Base-by-base conservation (phyloP, 805 yeast species). In the Starmerella vaccinii region DNA sequence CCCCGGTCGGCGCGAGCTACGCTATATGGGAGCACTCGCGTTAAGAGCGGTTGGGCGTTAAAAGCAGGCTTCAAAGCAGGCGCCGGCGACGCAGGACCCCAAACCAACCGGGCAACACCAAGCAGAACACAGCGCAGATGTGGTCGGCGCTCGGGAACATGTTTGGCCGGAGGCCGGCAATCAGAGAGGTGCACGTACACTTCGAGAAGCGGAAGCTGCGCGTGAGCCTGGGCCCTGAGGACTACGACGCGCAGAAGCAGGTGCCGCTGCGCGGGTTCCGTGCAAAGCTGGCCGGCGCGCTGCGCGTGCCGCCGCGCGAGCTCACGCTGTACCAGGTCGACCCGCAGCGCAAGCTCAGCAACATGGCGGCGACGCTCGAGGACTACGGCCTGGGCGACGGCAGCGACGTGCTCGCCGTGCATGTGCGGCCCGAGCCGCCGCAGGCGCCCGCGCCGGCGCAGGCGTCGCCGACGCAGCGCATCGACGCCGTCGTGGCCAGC, bases 201-300 rank as follows among this genome's bases (percentile, higher is more conserved):
- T 52, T 51, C 47, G 55, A 57, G 19, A 55, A 55, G 26, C 51
- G 58, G 34, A 52, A 57, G 15, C 53, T 52, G 41, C 54, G 50
- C 32, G 54, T 64, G 8, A 46, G 53, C 10, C 59, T 64, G 44
- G 53, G 52, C 44, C 41, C 42, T 2, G 60, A 53, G 22, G 67
- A 64, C 50, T 57, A 49, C 40, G 39, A 52, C 23, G 46, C 30
- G 22, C 34, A 52, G n/a, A 5, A 89, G 78, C 95, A 95, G 0
- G 78, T 89, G 9, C 76, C 81, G 18, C 71, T 89, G 30, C 74
- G 70, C 16, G 78, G 81, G 55, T 70, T 87, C 49, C 74, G 87
- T 54, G 57, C 64, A 1, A 82, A 79, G 61, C 66, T 81, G 2
- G 73, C 80, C 32, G 67, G 71, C 37, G 70, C 84, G 54, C 76